Conservation (phyloP, 768 basidiomycete species). For the Xerocomus spinulosus region DNA sequence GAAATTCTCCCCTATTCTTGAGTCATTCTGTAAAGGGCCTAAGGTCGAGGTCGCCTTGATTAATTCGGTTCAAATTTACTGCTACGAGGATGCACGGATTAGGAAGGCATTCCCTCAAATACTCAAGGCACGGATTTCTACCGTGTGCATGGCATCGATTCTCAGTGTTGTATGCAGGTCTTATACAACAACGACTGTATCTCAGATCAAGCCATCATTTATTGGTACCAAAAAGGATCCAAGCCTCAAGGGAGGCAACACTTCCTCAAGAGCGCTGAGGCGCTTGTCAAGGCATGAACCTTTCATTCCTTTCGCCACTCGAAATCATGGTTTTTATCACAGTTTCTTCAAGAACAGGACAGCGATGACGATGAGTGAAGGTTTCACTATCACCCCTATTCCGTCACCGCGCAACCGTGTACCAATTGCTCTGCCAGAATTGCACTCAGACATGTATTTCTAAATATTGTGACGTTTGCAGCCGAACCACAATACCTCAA, state of each 20-base stretch:
- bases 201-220: conserved; percentile 93
- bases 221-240: conserved; percentile 97
- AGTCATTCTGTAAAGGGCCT: conserved; percentile 83
- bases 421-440: conserved; percentile 14
- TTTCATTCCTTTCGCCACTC: conserved; percentile 1
- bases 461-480: neutral
- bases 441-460: conserved; percentile 9
- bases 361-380: conserved; percentile 49
- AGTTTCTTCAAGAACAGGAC: conserved; percentile 88
- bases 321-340: conserved; percentile 38
- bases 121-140: conserved; percentile 59
- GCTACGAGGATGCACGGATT: conserved; percentile 93
- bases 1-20: conserved; percentile 82
- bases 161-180: conserved; percentile 47
- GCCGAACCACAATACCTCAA: neutral
- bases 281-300: conserved; percentile 75
- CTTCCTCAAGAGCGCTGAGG: conserved; percentile 84
- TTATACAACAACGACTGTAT: conserved; percentile 95
- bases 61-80: conserved; percentile 92
- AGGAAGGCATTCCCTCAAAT: conserved; percentile 95
- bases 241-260: conserved; percentile 94
- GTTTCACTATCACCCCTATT: neutral
- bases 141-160: neutral
- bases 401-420: conserved; percentile 11
- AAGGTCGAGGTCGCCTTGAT: conserved; percentile 93